Evolutionary conservation across 768 basidiomycete species (phyloP), one percentile per base, ranked within the genome.

Genomic region (Boletus rubropictus): DNA sequence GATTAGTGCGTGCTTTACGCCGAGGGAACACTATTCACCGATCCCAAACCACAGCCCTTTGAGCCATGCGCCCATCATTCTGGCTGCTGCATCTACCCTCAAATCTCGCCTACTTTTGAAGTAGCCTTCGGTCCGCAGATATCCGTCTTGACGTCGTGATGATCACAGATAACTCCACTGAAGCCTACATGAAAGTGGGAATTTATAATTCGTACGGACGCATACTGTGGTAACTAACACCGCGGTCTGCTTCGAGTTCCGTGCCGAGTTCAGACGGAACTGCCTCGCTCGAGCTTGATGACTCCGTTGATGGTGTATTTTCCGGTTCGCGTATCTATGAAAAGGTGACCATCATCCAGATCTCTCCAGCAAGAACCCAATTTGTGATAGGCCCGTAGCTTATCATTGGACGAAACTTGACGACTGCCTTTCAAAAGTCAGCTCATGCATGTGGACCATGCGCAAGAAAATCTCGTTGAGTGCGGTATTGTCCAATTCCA

Each of bases 71-170:
- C 74, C 73, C 7, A 70, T 62, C 21, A 79, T 52, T n/a, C 57
- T 84, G 79, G 1, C 81, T 80, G 60, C 86, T 79, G 25, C 64
- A 54, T 81, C 70, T 27, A 82, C 49, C 24, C 82, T 76, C 82
- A 78, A 15, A 83, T 63, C 15, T 71, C 63, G 40, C 73, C 66
- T 49, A 80, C 64, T 49, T 71, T 64, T 38, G 69, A 56, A 0
- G 66, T 70, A 4, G 75, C 54, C n/a, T 73, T 69, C 10, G 72
- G 64, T 0, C 73, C 77, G 27, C 76, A 71, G n/a, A 83, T 65
- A 18, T 62, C 54, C 35, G 59, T 58, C 37, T 75, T 56, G 14
- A 67, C 62, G 9, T 68, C 61, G 20, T 62, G 60, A 3, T 71
- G 57, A 52, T 76, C 68, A 10, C 74, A 29, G 73, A 46, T 72